phyloP scores from a whole-genome alignment of 208 protist species.

The Crithidia thermophila region DNA sequence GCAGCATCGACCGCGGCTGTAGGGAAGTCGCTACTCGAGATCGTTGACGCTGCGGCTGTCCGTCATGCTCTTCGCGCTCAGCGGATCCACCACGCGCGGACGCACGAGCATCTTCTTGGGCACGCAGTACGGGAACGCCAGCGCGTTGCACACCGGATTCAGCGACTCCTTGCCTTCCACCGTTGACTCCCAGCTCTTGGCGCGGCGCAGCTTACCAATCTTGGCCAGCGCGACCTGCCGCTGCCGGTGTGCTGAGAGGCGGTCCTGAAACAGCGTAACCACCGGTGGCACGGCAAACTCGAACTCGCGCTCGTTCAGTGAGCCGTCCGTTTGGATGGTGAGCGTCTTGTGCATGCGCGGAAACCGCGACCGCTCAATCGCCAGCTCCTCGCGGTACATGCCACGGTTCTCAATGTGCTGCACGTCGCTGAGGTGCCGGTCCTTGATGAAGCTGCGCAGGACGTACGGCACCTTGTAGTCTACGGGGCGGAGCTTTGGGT shows the following conservation, averaged over 20 bases:
- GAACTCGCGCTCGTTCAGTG: slow-evolving; percentile 87
- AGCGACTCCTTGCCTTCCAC: slow-evolving; percentile 46
- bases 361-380: slow-evolving; percentile 86
- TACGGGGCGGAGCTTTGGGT: slow-evolving; percentile 67
- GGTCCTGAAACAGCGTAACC: slow-evolving; percentile 83
- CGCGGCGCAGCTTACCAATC: slow-evolving; percentile 73
- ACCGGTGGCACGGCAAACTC: slow-evolving; percentile 89
- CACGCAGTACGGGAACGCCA: slow-evolving; percentile 89
- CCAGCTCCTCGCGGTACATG: slow-evolving; percentile 90
- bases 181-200: slow-evolving; percentile 72
- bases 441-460: slow-evolving; percentile 84
- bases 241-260: slow-evolving; percentile 78
- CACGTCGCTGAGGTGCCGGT: slow-evolving; percentile 83
- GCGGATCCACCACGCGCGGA: slow-evolving; percentile 56
- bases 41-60: slow-evolving; percentile 25
- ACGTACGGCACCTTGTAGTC: slow-evolving; percentile 91
- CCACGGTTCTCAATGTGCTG: slow-evolving; percentile 91
- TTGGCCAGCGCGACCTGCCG: slow-evolving; percentile 82
- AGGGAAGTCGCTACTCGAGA: not conserved
- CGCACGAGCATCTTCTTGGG: slow-evolving; percentile 76
- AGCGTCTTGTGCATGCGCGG: slow-evolving; percentile 81
- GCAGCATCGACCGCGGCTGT: no score
- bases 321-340: slow-evolving; percentile 86
- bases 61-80: slow-evolving; percentile 51
- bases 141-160: slow-evolving; percentile 79